Base-by-base conservation (phyloP, 345 rosid genomes). In the Melaleuca quinquenervia region DNA sequence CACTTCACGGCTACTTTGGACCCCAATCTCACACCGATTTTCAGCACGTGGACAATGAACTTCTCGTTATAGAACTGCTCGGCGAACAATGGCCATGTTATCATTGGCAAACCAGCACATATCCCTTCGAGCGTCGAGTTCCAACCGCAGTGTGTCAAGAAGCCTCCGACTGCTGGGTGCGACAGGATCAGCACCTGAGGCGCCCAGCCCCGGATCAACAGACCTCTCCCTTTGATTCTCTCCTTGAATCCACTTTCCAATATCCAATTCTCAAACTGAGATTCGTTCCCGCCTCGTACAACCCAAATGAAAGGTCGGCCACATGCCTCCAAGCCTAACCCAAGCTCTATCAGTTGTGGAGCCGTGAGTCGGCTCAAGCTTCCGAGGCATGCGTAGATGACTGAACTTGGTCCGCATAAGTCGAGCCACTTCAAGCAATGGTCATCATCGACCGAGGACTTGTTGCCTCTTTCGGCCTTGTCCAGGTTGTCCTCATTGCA, bases 341-440 rank as follows among this genome's bases (percentile, higher is more conserved):
- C 93, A 3, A 91, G 88, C 82, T 92, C 94, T 58, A 82, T 90
- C 89, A 92, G 56, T 29, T 92, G 93, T 7, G 76, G 18, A 18
- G 64, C 20, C 8, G 88, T 82, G 44, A 90, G 86, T 50, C 80
- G 87, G 58, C 87, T 84, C 5, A 90, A 48, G 86, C 91, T 92
- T 49, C 95, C 95, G 1, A 91, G 91, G 75, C 93, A 94, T 74
- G 88, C 92, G 62, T 93, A 94, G 3, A 93, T 15, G 6, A 94
- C 92, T 0, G 93, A 94, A 6, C 78, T 27, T 2, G 82, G 45
- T 20, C 64, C 82, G 62, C 82, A 62, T 26, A 88, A 86, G 54
- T 93, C 90, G 21, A 93, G 91, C 96, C 95, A 94, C 52, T 84
- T 80, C 60, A 92, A 12, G 86, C 91, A 89, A 11, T 16, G 64